phyloP scores from a whole-genome alignment of 2,329 filamentous ascomycete genomes.

The Endocalyx cinctus region DNA sequence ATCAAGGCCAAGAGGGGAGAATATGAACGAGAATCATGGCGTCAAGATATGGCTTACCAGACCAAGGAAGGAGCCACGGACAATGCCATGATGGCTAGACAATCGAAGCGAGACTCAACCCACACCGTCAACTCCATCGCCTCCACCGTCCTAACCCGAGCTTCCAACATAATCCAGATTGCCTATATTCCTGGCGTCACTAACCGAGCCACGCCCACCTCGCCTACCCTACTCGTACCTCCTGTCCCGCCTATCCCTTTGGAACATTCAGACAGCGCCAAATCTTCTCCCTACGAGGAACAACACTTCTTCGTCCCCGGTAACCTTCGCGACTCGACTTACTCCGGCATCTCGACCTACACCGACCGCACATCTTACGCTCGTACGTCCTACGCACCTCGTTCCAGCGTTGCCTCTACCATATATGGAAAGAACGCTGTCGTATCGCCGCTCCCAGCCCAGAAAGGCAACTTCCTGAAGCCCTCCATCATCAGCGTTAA shows the following conservation, averaged over 20 bases:
- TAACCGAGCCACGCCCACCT: slow-evolving; percentile 82
- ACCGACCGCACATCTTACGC: slow-evolving; percentile 60
- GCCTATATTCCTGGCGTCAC: slow-evolving; percentile 97
- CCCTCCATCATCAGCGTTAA: slow-evolving; percentile 92
- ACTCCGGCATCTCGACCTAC: slow-evolving; percentile 68
- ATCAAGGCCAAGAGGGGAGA: slow-evolving; percentile 71
- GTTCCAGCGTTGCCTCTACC: slow-evolving; percentile 81
- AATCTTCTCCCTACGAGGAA: slow-evolving; percentile 59
- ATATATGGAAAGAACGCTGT: slow-evolving; percentile 91
- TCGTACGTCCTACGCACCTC: slow-evolving; percentile 52
- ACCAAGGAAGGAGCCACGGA: slow-evolving; percentile 32
- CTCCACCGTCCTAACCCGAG: slow-evolving; percentile 89
- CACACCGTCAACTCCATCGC: slow-evolving; percentile 89
- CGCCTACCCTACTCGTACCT: slow-evolving; percentile 75
- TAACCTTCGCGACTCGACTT: slow-evolving; percentile 86
- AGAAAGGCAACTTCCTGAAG: slow-evolving; percentile 82
- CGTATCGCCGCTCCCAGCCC: slow-evolving; percentile 68
- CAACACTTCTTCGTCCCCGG: slow-evolving; percentile 92
- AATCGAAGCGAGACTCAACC: slow-evolving; percentile 67
- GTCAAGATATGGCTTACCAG: slow-evolving; percentile 46
- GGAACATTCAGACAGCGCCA: slow-evolving; percentile 53
- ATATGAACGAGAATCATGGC: slow-evolving; percentile 55
- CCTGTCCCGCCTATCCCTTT: slow-evolving; percentile 89
- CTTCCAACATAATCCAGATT: slow-evolving; percentile 99
- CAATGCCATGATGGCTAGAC: slow-evolving; percentile 38